Conservation (phyloP, 768 basidiomycete genomes). For the Melanogaster broomeanus region DNA sequence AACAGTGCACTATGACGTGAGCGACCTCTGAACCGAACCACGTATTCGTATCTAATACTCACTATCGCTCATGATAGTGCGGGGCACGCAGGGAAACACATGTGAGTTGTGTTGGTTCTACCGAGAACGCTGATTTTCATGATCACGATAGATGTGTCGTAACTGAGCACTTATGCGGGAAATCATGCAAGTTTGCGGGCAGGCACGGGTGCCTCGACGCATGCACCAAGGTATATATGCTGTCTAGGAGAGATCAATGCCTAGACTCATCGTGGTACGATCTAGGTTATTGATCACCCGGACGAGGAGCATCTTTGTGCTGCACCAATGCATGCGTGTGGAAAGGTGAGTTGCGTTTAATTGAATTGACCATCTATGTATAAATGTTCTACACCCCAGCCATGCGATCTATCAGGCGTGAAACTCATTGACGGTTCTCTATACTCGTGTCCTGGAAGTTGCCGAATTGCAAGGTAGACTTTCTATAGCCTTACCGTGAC, state of each 20-base stretch:
- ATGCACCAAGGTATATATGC: conserved; percentile 51
- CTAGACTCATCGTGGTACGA: not conserved
- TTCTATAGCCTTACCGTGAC: not conserved
- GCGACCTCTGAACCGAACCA: conserved; percentile 16
- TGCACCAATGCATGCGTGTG: conserved; percentile 55
- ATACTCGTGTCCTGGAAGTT: conserved; percentile 45
- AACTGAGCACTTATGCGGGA: conserved; percentile 56
- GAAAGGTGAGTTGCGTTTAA: conserved; percentile 37
- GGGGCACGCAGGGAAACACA: conserved; percentile 56
- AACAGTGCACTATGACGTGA: conserved; percentile 49
- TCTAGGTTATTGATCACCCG: conserved; percentile 47
- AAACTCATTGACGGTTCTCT: conserved; percentile 25
- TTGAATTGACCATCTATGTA: not conserved
- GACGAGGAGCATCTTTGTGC: conserved; percentile 56
- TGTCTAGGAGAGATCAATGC: not conserved
- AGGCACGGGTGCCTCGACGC: conserved; percentile 51
- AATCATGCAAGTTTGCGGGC: conserved; percentile 45
- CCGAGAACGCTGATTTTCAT: not conserved
- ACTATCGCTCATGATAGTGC: conserved; percentile 40
- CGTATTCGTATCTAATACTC: not conserved
- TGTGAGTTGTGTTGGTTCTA: conserved; percentile 32
- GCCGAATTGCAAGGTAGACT: conserved; percentile 43
- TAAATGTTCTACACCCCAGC: conserved; percentile 26
- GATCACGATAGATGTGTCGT: conserved; percentile 48
- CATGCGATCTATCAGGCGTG: conserved; percentile 40